A percentile compares a stretch with the other conserved stretches of the same genome.
Evolutionary conservation across 768 basidiomycete genomes (phyloP).

Genomic region (Tremella fuciformis): DNA sequence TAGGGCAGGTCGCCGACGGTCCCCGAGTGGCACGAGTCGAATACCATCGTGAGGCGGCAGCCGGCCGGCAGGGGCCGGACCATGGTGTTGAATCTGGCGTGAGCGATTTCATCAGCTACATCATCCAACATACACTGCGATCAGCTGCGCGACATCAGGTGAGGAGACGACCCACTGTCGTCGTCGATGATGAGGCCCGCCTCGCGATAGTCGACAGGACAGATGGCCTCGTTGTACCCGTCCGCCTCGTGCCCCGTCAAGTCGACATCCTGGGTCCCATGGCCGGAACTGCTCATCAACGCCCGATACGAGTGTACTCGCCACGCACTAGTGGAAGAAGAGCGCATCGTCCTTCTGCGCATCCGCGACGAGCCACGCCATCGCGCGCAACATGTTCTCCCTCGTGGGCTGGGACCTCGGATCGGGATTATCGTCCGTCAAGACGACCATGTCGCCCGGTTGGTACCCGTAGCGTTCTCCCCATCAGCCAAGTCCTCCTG

Average conservation of each 20-base stretch:
- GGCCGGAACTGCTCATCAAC: conserved; percentile 64
- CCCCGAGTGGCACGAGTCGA: conserved; percentile 52
- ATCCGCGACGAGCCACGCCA: conserved; percentile 85
- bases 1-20: conserved; percentile 61
- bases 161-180: conserved; percentile 56
- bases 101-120: too few relatives aligned
- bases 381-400: conserved; percentile 78
- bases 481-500: not conserved
- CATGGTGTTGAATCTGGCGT: conserved; percentile 63
- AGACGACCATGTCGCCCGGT: conserved; percentile 74
- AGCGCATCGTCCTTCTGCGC: conserved; percentile 61
- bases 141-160: not conserved
- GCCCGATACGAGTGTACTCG: not conserved
- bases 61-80: conserved; percentile 73
- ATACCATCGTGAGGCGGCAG: conserved; percentile 72
- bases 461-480: conserved; percentile 65
- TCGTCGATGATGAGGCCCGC: conserved; percentile 85
- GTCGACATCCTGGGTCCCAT: conserved; percentile 88
- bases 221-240: conserved; percentile 59
- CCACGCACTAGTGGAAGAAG: conserved; percentile 51
- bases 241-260: conserved; percentile 51
- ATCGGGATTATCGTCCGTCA: conserved; percentile 71
- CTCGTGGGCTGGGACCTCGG: conserved; percentile 68
- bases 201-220: conserved; percentile 72
- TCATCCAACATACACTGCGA: not conserved